Percentiles rank a stretch among this genome's conserved stretches.
Evolutionary conservation across 768 basidiomycete species (phyloP).

Genomic region (Baorangia bicolor): DNA sequence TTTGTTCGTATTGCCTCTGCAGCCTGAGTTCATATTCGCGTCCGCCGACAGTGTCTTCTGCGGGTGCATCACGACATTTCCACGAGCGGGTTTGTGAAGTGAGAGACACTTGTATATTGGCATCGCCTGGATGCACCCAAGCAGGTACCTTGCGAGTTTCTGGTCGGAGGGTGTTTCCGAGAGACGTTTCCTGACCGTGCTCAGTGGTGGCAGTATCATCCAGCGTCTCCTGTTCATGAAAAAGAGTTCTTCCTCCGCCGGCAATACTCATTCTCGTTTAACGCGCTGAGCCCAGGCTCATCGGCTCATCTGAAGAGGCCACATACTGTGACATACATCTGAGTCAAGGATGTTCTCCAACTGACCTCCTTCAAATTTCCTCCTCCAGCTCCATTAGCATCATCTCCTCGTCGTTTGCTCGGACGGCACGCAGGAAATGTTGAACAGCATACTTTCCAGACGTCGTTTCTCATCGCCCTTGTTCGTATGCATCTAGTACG

Average conservation of each 20-base stretch:
- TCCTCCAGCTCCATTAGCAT: constrained; percentile 26
- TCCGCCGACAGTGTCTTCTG: constrained; percentile 71
- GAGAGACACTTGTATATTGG: constrained; percentile 54
- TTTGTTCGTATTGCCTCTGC: constrained; percentile 81
- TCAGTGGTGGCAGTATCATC: constrained; percentile 11
- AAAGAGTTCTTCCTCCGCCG: constrained; percentile 15
- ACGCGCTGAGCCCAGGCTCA: neutral
- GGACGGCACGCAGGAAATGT: constrained; percentile 51
- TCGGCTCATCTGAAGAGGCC: constrained; percentile 15
- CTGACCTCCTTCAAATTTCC: constrained; percentile 45
- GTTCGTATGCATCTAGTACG: too few species aligned
- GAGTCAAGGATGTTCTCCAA: constrained; percentile 68
- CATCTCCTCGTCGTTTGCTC: constrained; percentile 27
- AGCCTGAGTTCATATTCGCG: constrained; percentile 86
- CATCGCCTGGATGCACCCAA: constrained; percentile 85
- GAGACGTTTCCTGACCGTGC: constrained; percentile 8
- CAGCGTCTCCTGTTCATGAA: constrained; percentile 8
- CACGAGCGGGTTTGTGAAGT: constrained; percentile 65
- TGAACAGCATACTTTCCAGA: constrained; percentile 76
- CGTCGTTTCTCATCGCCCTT: constrained; percentile 82
- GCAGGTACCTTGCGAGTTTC: constrained; percentile 54
- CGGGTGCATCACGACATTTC: constrained; percentile 77
- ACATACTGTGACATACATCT: constrained; percentile 77
- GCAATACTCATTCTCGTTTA: constrained; percentile 34
- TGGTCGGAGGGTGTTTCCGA: constrained; percentile 19